These are phyloP conservation scores for Abelmoschus esculentus DNA, from an alignment of 345 rosid species.

Conservation along the genomic window DNA sequence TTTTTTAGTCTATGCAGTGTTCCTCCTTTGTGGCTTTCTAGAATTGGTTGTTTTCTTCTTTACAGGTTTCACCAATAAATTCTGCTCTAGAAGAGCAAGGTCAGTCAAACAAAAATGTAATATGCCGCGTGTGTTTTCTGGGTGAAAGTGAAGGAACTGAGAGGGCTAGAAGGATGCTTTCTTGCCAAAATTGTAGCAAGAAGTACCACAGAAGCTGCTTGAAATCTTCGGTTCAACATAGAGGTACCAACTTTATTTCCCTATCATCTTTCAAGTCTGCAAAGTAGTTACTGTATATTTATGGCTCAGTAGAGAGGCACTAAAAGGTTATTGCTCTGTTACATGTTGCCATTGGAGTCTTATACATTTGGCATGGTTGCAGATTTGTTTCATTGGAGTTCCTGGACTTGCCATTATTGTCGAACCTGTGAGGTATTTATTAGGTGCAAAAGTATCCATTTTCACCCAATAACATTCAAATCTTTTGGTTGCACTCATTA, in stretches of 20 bases:
- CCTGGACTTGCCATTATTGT: conserved; percentile 93
- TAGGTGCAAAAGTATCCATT: neutral
- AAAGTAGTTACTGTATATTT: conserved; percentile 41
- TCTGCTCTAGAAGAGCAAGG: conserved; percentile 50
- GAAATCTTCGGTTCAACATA: conserved; percentile 80
- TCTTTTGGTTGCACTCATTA: neutral
- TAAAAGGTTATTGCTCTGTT: neutral
- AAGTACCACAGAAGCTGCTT: conserved; percentile 87
- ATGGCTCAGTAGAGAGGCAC: conserved; percentile 66
- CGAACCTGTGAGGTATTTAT: conserved; percentile 77
- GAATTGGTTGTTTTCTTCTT: neutral
- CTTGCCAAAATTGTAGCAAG: conserved; percentile 83
- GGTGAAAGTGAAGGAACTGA: conserved; percentile 79
- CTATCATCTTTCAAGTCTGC: neutral
- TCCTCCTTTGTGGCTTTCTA: neutral
- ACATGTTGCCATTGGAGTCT: conserved; percentile 8
- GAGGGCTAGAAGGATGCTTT: conserved; percentile 80
- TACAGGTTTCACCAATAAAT: conserved; percentile 36
- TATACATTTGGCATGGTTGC: conserved; percentile 25
- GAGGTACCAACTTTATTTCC: conserved; percentile 46
- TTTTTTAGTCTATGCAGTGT: neutral
- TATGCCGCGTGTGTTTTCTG: conserved; percentile 78
- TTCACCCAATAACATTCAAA: neutral
- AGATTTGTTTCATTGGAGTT: conserved; percentile 98
- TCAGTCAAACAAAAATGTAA: conserved; percentile 37